These are phyloP conservation scores for Aeminium ludgeri DNA, from an alignment of 495 filamentous ascomycete genomes.

Conservation along the genomic window DNA sequence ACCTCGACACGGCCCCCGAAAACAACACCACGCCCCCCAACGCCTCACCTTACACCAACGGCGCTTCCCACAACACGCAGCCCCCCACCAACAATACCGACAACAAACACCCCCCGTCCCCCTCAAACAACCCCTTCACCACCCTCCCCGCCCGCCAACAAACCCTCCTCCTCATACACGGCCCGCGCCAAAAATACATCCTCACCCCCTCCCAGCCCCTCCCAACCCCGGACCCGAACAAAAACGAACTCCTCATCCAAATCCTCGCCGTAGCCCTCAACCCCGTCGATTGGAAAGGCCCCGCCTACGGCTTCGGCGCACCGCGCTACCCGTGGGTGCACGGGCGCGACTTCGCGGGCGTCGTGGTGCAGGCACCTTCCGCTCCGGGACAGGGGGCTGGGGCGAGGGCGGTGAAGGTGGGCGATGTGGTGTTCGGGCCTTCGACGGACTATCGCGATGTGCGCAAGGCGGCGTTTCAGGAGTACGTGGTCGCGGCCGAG, in stretches of 20 bases:
- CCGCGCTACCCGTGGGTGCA: slow-evolving; percentile 49
- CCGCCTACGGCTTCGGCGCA: slow-evolving; percentile 48
- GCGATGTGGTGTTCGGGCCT: slow-evolving; percentile 34
- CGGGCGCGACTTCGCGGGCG: slow-evolving; percentile 45
- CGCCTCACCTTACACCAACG: too few species aligned
- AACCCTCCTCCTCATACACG: slow-evolving; percentile 15
- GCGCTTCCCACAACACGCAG: background rate
- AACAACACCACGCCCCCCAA: too few species aligned
- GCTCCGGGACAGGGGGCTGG: slow-evolving; percentile 28
- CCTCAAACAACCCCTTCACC: too few species aligned
- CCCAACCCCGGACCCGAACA: slow-evolving; percentile 5
- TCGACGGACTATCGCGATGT: slow-evolving; percentile 59
- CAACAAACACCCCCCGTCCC: slow-evolving; percentile 1
- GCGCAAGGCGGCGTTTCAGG: slow-evolving; percentile 50
- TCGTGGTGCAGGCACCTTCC: slow-evolving; percentile 33
- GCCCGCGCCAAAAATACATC: slow-evolving; percentile 14
- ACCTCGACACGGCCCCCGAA: too few species aligned
- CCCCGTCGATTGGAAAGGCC: slow-evolving; percentile 55
- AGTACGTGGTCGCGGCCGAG: slow-evolving; percentile 45
- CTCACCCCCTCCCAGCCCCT: slow-evolving; percentile 9
- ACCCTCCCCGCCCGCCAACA: slow-evolving; percentile 7
- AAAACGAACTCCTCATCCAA: slow-evolving; percentile 13
- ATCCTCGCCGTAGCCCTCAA: slow-evolving; percentile 45
- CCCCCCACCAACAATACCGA: background rate
- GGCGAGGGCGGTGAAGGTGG: slow-evolving; percentile 33